Evolutionary conservation across 495 filamentous ascomycete genomes (phyloP).

Genomic region (Letharia columbiana): DNA sequence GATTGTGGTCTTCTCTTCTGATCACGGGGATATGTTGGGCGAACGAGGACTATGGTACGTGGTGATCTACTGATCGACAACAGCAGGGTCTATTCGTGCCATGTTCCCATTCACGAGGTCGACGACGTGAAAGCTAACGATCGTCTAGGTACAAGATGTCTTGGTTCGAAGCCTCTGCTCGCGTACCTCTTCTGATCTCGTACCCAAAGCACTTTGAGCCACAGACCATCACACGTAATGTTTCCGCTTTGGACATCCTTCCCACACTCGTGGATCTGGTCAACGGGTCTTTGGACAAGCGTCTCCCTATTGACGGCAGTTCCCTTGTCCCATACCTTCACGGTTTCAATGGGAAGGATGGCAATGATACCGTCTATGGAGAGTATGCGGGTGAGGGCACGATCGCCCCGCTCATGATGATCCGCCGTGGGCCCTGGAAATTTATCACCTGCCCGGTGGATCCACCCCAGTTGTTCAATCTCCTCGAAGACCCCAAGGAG

Average conservation of each 20-base stretch:
- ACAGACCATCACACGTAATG: conserved; percentile 63
- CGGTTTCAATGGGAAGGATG: conserved; percentile 42
- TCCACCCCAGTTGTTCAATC: conserved; percentile 68
- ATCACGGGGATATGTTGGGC: conserved; percentile 89
- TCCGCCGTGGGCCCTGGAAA: conserved; percentile 73
- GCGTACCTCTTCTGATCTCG: conserved; percentile 72
- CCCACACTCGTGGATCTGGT: conserved; percentile 78
- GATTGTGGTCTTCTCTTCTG: conserved; percentile 77
- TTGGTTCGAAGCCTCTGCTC: conserved; percentile 76
- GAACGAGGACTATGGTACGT: conserved; percentile 70
- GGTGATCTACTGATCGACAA: neutral
- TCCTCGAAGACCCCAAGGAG: conserved; percentile 64
- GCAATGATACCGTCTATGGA: conserved; percentile 68
- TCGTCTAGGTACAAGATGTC: conserved; percentile 71
- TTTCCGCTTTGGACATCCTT: conserved; percentile 77
- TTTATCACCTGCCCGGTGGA: conserved; percentile 74
- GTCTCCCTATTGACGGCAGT: conserved; percentile 67
- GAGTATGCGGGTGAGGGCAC: conserved; percentile 90
- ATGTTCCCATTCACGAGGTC: neutral
- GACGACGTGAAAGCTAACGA: neutral
- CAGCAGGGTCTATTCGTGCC: conserved; percentile 4
- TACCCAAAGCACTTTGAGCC: conserved; percentile 58
- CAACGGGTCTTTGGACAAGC: conserved; percentile 50
- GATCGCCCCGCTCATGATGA: conserved; percentile 82
- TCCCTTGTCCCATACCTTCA: conserved; percentile 64